A percentile compares a stretch with the other conserved stretches of the same genome.
Conservation (phyloP, 441 rosid species). For the Melastoma candidum region DNA sequence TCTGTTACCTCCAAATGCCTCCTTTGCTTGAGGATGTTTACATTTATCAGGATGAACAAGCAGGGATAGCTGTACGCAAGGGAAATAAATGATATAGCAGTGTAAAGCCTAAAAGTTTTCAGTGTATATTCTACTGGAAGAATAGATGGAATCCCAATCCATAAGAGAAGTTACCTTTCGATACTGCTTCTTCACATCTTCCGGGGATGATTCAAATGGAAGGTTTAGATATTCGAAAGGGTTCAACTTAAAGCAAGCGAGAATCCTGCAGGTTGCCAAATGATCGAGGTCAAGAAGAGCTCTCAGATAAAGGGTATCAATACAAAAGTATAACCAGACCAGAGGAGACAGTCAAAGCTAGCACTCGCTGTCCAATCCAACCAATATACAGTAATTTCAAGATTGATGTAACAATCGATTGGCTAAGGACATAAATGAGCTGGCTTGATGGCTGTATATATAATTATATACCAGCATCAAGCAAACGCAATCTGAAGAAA, state of each 20-base stretch:
- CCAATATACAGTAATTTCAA: no score
- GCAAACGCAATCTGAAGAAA: no score
- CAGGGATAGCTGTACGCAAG: slow-evolving; percentile 43
- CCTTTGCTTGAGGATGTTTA: slow-evolving; percentile 96
- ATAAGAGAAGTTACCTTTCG: slow-evolving; percentile 53
- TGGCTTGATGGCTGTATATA: no score
- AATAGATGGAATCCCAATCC: not conserved
- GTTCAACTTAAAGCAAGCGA: slow-evolving; percentile 91
- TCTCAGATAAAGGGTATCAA: no score
- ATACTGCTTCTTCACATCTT: slow-evolving; percentile 79
- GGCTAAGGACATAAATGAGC: no score
- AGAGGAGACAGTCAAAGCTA: no score
- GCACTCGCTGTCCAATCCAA: no score
- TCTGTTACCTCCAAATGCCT: slow-evolving; percentile 76
- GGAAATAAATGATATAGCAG: slow-evolving; percentile 12
- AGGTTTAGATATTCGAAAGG: slow-evolving; percentile 86
- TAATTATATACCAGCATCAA: no score
- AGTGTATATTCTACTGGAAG: slow-evolving; percentile 6
- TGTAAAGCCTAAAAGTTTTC: slow-evolving; percentile 12
- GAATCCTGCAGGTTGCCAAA: slow-evolving; percentile 43
- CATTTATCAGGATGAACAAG: slow-evolving; percentile 98
- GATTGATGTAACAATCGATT: no score
- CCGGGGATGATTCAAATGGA: slow-evolving; percentile 59
- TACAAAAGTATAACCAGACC: no score
- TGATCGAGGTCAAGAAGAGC: no score